Percentiles rank a stretch among this genome's conserved stretches.
Evolutionary conservation across 1,284 basidiomycete genomes (phyloP).

Genomic region (Moesziomyces antarcticus): DNA sequence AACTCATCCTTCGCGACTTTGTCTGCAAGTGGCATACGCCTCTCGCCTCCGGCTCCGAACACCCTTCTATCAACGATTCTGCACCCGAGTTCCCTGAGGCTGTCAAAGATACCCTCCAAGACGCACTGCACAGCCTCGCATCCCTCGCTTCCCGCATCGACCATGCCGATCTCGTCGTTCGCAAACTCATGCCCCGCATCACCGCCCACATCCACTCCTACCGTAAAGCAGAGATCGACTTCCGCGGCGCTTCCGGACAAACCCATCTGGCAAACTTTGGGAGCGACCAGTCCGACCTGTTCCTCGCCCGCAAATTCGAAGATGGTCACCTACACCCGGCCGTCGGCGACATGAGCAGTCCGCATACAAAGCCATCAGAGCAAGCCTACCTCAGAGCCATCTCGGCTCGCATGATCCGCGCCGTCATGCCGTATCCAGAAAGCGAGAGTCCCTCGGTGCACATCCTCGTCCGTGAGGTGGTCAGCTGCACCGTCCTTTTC

Average conservation of each 20-base stretch:
- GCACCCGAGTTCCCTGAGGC: constrained; percentile 87
- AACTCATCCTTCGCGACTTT: constrained; percentile 58
- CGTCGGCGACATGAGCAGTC: constrained; percentile 80
- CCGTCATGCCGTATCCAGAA: constrained; percentile 81
- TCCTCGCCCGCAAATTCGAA: constrained; percentile 73
- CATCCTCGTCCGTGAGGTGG: constrained; percentile 82
- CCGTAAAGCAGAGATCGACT: constrained; percentile 85
- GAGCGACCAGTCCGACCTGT: constrained; percentile 72
- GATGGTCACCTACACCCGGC: constrained; percentile 77
- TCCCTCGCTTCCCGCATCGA: constrained; percentile 76
- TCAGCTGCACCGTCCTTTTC: constrained; percentile 82
- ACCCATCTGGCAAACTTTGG: constrained; percentile 24
- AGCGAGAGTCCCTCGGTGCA: constrained; percentile 77
- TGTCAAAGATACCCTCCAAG: constrained; percentile 80
- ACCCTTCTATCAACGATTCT: constrained; percentile 63
- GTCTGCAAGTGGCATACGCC: constrained; percentile 57
- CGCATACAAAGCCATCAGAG: constrained; percentile 87
- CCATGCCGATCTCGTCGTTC: constrained; percentile 80
- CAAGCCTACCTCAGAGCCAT: constrained; percentile 82
- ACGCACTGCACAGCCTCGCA: constrained; percentile 74
- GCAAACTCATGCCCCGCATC: constrained; percentile 83
- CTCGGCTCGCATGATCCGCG: constrained; percentile 77
- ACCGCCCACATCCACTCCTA: constrained; percentile 90
- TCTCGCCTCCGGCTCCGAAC: constrained; percentile 27
- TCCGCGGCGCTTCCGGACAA: constrained; percentile 72